These are phyloP conservation scores for Saturnispora ahearnii DNA, from an alignment of 805 yeast species.

Conservation along the genomic window DNA sequence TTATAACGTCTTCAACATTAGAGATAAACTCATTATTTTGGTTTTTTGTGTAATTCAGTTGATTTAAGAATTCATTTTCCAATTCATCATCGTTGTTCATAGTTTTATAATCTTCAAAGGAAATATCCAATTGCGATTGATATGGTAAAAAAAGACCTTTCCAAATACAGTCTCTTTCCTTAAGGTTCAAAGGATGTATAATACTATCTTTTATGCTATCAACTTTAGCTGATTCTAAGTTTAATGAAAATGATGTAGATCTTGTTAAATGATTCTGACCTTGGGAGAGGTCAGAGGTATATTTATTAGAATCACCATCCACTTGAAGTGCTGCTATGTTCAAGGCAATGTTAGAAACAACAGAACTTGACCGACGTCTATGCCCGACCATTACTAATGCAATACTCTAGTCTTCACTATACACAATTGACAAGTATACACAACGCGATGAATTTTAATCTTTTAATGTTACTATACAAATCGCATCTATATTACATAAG, in stretches of 20 bases:
- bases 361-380: slow-evolving; percentile 47
- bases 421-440: background rate
- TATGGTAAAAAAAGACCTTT: slow-evolving; percentile 1
- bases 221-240: background rate
- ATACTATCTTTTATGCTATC: background rate
- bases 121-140: slow-evolving; percentile 23
- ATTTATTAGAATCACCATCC: background rate
- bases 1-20: slow-evolving; percentile 38
- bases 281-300: background rate
- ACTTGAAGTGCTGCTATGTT: slow-evolving; percentile 33
- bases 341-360: slow-evolving; percentile 53
- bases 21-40: slow-evolving; percentile 32
- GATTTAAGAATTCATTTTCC: slow-evolving; percentile 32
- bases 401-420: background rate
- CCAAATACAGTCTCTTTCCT: slow-evolving; percentile 31
- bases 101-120: slow-evolving; percentile 33
- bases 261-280: background rate
- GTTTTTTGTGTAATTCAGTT: slow-evolving; percentile 18
- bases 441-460: background rate
- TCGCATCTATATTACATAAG: background rate
- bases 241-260: slow-evolving; percentile 13
- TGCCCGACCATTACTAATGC: slow-evolving; percentile 2
- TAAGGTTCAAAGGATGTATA: slow-evolving; percentile 31
- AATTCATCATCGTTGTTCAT: slow-evolving; percentile 33
- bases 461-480: background rate